Conservation (phyloP, 2,329 filamentous ascomycete genomes). For the Chaetomiaceae sp. region DNA sequence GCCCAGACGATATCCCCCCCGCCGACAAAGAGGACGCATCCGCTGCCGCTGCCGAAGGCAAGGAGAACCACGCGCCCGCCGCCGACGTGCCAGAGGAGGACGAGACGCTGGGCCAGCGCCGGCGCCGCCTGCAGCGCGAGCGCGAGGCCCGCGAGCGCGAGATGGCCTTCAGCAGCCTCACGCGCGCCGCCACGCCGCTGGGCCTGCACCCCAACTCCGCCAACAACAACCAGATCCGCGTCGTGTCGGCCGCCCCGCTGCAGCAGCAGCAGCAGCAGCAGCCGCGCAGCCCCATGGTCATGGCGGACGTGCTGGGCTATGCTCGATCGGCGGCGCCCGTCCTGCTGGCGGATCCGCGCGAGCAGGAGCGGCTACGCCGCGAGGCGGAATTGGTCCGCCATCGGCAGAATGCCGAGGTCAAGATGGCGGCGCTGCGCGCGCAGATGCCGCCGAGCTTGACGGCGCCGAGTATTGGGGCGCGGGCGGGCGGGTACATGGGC, state of each 20-base stretch:
- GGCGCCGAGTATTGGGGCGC: constrained; percentile 25
- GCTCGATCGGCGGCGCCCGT: background rate
- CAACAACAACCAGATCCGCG: background rate
- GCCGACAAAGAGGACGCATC: constrained; percentile 12
- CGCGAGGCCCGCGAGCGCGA: constrained; percentile 56
- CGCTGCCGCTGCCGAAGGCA: background rate
- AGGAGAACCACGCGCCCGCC: constrained; percentile 21
- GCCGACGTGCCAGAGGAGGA: constrained; percentile 53
- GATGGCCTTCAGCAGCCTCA: constrained; percentile 35
- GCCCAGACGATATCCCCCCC: constrained; percentile 33
- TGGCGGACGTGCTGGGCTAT: constrained; percentile 6
- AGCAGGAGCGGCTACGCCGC: constrained; percentile 36
- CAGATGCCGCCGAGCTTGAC: constrained; percentile 43
- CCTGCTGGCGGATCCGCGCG: constrained; percentile 31
- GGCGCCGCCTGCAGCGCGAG: constrained; percentile 65
- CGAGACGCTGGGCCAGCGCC: constrained; percentile 73
- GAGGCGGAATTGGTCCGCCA: constrained; percentile 37
- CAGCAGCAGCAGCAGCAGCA: no score
- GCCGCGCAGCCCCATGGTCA: background rate
- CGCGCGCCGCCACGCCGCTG: constrained; percentile 10
- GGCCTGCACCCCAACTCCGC: constrained; percentile 21
- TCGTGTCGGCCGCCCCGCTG: background rate
- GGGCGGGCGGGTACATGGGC: constrained; percentile 41
- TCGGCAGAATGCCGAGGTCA: constrained; percentile 40
- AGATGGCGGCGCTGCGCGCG: constrained; percentile 41